phyloP scores from a whole-genome alignment of 768 basidiomycete species.

The Sarcodon sp. region DNA sequence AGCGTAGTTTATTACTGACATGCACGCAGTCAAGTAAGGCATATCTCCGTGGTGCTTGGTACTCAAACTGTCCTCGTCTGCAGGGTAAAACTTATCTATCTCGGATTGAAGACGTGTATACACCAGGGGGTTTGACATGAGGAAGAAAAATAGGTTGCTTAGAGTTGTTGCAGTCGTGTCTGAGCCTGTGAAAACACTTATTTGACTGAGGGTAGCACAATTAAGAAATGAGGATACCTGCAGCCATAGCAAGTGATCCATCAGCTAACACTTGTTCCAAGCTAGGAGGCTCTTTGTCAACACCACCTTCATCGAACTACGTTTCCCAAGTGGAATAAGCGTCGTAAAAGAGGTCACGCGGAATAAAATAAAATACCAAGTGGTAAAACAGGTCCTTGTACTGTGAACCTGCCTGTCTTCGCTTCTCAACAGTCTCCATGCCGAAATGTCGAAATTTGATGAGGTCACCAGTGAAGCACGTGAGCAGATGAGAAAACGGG shows the following conservation, averaged over 20 bases:
- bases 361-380: conserved; percentile 1
- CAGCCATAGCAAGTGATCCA: conserved; percentile 24
- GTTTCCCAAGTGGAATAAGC: not conserved
- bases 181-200: conserved; percentile 15
- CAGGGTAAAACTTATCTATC: conserved; percentile 14
- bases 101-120: conserved; percentile 15
- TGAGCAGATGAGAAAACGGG: not conserved
- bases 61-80: conserved; percentile 8
- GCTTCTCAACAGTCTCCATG: not conserved
- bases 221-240: conserved; percentile 16
- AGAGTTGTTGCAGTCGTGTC: conserved; percentile 33
- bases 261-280: conserved; percentile 21
- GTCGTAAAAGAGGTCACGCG: not conserved
- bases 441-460: not conserved
- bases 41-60: conserved; percentile 9
- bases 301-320: conserved; percentile 16
- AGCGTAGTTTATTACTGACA: conserved; percentile 8
- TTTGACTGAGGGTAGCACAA: conserved; percentile 1
- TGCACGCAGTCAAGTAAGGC: conserved; percentile 21
- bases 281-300: conserved; percentile 14
- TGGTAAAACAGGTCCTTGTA: conserved; percentile 5
- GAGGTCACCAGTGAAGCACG: not conserved
- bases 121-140: conserved; percentile 11
- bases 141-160: conserved; percentile 12
- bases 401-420: conserved; percentile 1